Base-by-base conservation (phyloP, 371 early-diverging fungal species). In the Rhizopus stolonifer region DNA sequence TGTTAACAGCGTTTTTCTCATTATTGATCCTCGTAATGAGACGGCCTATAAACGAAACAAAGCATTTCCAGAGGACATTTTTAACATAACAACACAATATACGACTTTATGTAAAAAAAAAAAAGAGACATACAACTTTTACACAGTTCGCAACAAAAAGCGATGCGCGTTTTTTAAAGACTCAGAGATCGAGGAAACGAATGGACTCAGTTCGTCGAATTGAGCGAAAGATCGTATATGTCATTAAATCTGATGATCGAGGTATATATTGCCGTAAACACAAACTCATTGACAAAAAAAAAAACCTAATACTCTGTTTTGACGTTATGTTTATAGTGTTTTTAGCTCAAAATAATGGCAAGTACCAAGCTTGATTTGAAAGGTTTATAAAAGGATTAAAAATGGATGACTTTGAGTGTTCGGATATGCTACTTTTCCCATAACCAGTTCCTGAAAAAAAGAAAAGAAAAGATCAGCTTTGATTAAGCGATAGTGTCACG, bases 201-300 rank as follows among this genome's bases (percentile, higher is more conserved):
- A 24, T 25, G 40, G 52, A 44, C 3, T 32, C 52, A 52, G 31
- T 31, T 32, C 44, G 21, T 32, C 45, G 44, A 52, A 15, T 33
- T 32, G 54, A 46, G 38, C 24, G 18, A 46, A 46, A 54, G 29
- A 46, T 54, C 15, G 43, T 52, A 52, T 42, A 43, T 52, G 40
- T 39, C 1, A 39, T 50, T 25, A 50, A 50, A 29, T 2, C 36
- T 53, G 36, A 36, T 46, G 46, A 53, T 23, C 54, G 26, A 53
- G 54, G 54, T 54, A 54, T 54, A 54, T 54, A 46, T 46, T 47
- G 39, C 47, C 38, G 29, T 54, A 54, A 46, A 21, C 19, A 46
- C 39, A 38, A 31, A 46, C 39, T 46, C 39, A 46, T 11, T 54
- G 47, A 46, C 6, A 29, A 46, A 54, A 54, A 46, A 39, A 54